Evolutionary conservation across 2,329 filamentous ascomycete genomes (phyloP).

Genomic region (Fusarium aywerte): DNA sequence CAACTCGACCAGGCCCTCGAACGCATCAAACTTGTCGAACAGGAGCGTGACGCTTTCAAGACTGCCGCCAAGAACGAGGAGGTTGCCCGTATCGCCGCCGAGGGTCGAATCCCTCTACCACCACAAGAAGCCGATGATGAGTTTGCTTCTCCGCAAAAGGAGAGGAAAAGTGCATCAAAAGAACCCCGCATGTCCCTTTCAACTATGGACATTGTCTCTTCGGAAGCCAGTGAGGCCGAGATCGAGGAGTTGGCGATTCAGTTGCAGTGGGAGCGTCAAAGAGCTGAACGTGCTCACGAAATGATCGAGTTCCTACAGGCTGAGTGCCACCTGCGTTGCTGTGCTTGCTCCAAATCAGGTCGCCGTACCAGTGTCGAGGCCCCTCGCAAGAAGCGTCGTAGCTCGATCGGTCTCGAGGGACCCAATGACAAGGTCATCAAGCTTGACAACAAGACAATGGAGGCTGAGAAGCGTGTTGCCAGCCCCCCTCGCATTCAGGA

Average conservation of each 20-base stretch:
- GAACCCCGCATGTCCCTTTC: constrained; percentile 60
- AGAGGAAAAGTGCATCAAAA: constrained; percentile 53
- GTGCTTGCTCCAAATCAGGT: constrained; percentile 64
- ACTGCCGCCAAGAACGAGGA: constrained; percentile 78
- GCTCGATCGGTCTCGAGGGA: constrained; percentile 41
- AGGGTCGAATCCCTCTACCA: constrained; percentile 75
- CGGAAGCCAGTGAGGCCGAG: constrained; percentile 66
- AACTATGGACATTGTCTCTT: constrained; percentile 63
- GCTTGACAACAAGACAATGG: constrained; percentile 49
- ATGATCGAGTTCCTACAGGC: constrained; percentile 80
- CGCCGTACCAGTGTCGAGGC: constrained; percentile 21
- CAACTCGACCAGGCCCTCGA: constrained; percentile 73
- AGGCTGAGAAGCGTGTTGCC: constrained; percentile 34
- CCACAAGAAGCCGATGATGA: constrained; percentile 67
- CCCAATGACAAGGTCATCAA: constrained; percentile 50
- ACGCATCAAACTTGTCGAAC: constrained; percentile 72
- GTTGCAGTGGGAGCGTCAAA: constrained; percentile 68
- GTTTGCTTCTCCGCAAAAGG: constrained; percentile 70
- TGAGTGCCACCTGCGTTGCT: constrained; percentile 76
- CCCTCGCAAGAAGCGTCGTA: constrained; percentile 41
- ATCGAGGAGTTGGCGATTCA: constrained; percentile 66
- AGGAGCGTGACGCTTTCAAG: constrained; percentile 80
- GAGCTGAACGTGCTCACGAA: constrained; percentile 75
- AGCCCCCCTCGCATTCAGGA: constrained; percentile 39
- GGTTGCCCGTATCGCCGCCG: constrained; percentile 76